Evolutionary conservation across 1,284 basidiomycete genomes (phyloP), one percentile per base, ranked within the genome.

Genomic region (Cystobasidiaceae sp.): DNA sequence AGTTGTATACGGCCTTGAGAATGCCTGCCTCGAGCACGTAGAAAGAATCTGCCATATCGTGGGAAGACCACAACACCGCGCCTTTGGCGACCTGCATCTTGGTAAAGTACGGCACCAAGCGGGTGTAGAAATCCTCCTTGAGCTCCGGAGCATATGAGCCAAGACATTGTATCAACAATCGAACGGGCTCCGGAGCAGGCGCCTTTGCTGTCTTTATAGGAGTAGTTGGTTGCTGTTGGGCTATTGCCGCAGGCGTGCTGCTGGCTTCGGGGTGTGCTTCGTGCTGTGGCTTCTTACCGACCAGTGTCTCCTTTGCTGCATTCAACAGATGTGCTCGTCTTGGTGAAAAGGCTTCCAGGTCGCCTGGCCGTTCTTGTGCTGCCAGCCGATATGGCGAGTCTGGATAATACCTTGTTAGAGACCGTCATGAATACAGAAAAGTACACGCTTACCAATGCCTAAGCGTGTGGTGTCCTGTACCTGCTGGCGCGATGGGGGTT

Each of bases 1-100:
- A 83, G 56, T 86, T 37, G 46, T 71, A 71, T 32, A 44, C 66
- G 4, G 55, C 52, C 27, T 51, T 30, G 39, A 96, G 80, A 33
- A 90, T 84, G 9, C 93, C 93, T 0, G 84, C 82, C 72, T 94
- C 86, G 71, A 96, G 86, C 69, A 96, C 80, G 77, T 93, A 96
- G 66, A 74, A 72, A 15, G 67, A 33, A 21, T 66, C 51, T 6
- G 56, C 67, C 48, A 23, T 46, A 54, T 69, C 68, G 23, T 83
- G 85, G 63, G 86, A 86, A 6, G 77, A 80, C 89, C 90, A 97
- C 0, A 97, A 80, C 0, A 86, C 79, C 30, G 82, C 78, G 0
- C 85, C 89, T 4, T 82, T 80, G 0, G 82, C 77, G 0, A 88
- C 75, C 2, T 81, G 75, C 21, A 86, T 76, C 8, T 84, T 84